Conservation (phyloP, 345 rosid genomes). For the Carallia pectinifolia region DNA sequence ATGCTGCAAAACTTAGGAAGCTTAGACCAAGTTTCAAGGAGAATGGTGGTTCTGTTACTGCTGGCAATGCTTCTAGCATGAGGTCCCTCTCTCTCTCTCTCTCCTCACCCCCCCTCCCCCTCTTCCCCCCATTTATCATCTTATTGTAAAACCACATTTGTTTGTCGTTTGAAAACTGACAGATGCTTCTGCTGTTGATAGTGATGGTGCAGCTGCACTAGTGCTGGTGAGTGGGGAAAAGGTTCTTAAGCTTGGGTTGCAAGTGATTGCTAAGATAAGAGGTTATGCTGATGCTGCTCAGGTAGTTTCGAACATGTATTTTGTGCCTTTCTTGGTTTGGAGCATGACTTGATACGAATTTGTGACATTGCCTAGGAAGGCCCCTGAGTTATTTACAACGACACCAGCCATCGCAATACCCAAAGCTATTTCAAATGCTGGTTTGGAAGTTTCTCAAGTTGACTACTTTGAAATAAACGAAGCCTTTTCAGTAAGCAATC, state of each 20-base stretch:
- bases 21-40: slow-evolving; percentile 28
- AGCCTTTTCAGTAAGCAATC: slow-evolving; percentile 32
- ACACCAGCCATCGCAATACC: slow-evolving; percentile 37
- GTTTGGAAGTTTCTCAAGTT: slow-evolving; percentile 27
- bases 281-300: slow-evolving; percentile 39
- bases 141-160: not conserved
- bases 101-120: slow-evolving; percentile 1
- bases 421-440: slow-evolving; percentile 33
- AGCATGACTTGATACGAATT: not conserved
- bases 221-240: slow-evolving; percentile 29
- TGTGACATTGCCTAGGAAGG: slow-evolving; percentile 9
- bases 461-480: slow-evolving; percentile 36
- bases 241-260: slow-evolving; percentile 22
- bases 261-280: slow-evolving; percentile 33
- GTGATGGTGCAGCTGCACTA: slow-evolving; percentile 36
- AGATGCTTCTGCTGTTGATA: not conserved
- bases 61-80: slow-evolving; percentile 36
- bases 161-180: not conserved
- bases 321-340: not conserved
- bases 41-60: slow-evolving; percentile 28
- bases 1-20: slow-evolving; percentile 28
- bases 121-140: not conserved
- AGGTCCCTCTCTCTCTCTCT: slow-evolving; percentile 19
- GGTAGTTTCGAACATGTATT: slow-evolving; percentile 5
- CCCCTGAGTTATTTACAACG: slow-evolving; percentile 30